Evolutionary conservation across 208 protist species (phyloP), one percentile per base, ranked within the genome.

Genomic region (Acanthamoeba triangularis): DNA sequence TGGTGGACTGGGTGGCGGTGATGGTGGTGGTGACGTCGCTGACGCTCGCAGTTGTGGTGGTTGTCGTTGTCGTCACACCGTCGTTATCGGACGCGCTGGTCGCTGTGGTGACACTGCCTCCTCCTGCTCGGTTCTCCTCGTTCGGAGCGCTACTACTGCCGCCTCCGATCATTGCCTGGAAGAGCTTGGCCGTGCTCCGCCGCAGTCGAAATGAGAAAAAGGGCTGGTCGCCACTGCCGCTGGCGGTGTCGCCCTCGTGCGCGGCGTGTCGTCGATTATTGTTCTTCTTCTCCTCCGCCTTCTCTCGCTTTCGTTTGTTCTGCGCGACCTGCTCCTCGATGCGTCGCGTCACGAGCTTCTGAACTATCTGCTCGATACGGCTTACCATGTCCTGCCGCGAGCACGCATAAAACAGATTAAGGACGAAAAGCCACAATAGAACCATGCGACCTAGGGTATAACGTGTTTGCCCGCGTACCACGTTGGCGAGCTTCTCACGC

Each of bases 291-390:
- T 72, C 61, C 18, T 85, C 47, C 47, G 59, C 78, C 49, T 33
- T 23, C 33, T 54, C 80, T 0, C 80, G 41, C 49, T 88, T 88
- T 65, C 80, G 80, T 28, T 88, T 54, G 44, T 41, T n/a, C 1
- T 63, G 44, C n/a, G 52, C 52, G 25, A 88, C 49, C 35, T 88
- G 80, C 20, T 88, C 80, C 6, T 63, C 49, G 23, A 88, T 88
- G 16, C 80, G 80, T 8, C 80, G 80, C 30, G 28, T 49, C 80
- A 88, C 80, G 14, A 88, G 80, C 80, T 88, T 88, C 23, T 88
- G 80, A 49, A 88, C 80, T 4, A 88, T 88, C 35, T 54, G 41
- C n/a, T 88, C 80, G 44, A 88, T 88, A 14, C 80, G 80, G 52
- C 80, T 63, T 13, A 49, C 80, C 80, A 88, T 88, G 25, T 88